A percentile compares a stretch with the other conserved stretches of the same genome.
phyloP scores from a whole-genome alignment of 257 asterid species.

The Solanum sejunctum region DNA sequence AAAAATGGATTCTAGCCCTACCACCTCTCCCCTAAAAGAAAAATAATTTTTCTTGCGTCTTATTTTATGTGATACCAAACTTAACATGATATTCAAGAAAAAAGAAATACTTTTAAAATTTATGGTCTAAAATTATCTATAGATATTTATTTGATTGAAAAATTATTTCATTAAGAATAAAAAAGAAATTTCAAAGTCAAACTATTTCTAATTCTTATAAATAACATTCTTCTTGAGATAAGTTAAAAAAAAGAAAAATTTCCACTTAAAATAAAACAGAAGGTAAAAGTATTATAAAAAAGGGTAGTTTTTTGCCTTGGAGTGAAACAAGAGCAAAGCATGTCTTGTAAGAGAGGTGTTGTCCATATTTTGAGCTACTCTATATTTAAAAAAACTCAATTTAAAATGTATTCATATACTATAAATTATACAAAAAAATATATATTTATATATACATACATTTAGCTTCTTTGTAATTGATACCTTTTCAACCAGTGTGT shows the following conservation, averaged over 20 bases:
- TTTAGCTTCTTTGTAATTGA: neutral
- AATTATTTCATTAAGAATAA: too few species aligned
- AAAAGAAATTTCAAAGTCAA: too few species aligned
- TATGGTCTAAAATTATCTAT: too few species aligned
- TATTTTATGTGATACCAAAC: too few species aligned
- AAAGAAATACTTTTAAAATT: too few species aligned
- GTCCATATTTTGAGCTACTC: neutral
- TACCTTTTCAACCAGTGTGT: constrained; percentile 9
- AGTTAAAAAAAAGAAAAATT: too few species aligned
- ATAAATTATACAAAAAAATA: neutral
- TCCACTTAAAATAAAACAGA: too few species aligned
- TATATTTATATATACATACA: constrained; percentile 4
- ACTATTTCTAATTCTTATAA: too few species aligned
- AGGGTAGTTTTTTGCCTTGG: neutral
- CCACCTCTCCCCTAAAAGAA: neutral
- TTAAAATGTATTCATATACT: neutral
- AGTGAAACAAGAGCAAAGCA: constrained; percentile 36
- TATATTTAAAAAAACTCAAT: neutral
- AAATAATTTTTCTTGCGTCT: neutral
- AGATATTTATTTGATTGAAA: too few species aligned
- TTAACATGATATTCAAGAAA: too few species aligned
- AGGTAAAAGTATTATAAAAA: too few species aligned
- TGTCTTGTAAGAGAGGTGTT: constrained; percentile 16
- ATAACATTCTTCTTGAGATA: too few species aligned
- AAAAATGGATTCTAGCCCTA: neutral